These are phyloP conservation scores for Cyclotella choctawhatcheeana DNA, from an alignment of 108 stramenopile genomes.

Conservation along the genomic window DNA sequence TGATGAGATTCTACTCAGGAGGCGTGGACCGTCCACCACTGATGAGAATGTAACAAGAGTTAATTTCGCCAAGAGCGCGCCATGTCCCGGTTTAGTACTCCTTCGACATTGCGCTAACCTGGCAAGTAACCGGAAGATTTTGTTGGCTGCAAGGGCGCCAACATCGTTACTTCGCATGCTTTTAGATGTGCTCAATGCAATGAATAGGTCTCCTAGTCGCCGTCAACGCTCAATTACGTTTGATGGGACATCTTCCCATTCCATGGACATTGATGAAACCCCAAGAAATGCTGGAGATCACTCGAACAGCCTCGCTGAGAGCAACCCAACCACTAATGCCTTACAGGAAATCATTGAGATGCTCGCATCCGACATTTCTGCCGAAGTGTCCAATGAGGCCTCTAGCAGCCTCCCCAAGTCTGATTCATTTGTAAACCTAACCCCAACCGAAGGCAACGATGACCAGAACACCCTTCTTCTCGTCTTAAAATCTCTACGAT, in stretches of 20 bases:
- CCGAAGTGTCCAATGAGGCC: constrained; percentile 36
- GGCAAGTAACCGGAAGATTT: constrained; percentile 67
- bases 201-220: constrained; percentile 56
- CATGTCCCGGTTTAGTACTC: constrained; percentile 66
- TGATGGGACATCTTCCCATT: not conserved
- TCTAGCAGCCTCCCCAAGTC: constrained; percentile 14
- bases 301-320: not conserved
- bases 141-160: constrained; percentile 79
- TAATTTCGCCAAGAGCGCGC: constrained; percentile 57
- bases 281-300: not conserved
- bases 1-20: constrained; percentile 58
- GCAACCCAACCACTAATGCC: constrained; percentile 64
- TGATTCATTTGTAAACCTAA: constrained; percentile 32
- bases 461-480: constrained; percentile 72
- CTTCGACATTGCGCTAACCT: constrained; percentile 71
- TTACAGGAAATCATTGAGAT: constrained; percentile 83
- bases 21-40: not conserved
- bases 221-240: constrained; percentile 24
- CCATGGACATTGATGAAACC: constrained; percentile 33
- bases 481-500: constrained; percentile 70
- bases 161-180: constrained; percentile 75
- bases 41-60: constrained; percentile 47
- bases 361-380: constrained; percentile 79
- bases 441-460: constrained; percentile 26
- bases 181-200: constrained; percentile 78